Base-by-base conservation (phyloP, 2,329 filamentous ascomycete genomes). In the Sordariomycetes sp. region DNA sequence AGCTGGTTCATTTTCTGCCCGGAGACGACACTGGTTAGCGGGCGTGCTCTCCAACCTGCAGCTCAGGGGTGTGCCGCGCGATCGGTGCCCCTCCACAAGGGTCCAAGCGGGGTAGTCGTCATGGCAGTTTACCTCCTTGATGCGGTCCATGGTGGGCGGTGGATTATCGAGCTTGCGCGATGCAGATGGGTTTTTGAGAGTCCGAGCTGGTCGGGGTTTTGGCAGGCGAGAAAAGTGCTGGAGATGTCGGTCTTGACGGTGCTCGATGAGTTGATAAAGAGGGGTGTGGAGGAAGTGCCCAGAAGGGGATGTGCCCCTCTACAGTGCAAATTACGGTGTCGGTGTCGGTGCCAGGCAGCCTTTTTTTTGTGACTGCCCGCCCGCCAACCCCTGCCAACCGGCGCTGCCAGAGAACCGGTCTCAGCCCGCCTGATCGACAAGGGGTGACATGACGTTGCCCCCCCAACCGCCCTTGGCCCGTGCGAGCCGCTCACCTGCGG, bases 1-100 rank as follows among this genome's bases (percentile, higher is more conserved):
- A 99, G 90, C 75, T 87, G 81, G 79, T 88, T 88, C 90, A 97
- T 93, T 87, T 91, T 93, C 93, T 97, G 63, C 48, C 37, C 11
- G 34, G 48, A 35, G 35, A 55, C 25, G 35, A n/a, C 48, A 57
- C 53, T 48, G n/a, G 46, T 50, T 50, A 50, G 46, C 46, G 46
- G 46, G 10, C 46, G 46, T 22, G 22, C 25, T 46, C 43, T 51
- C 50, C 22, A 12, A 40, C 40, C 28, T n/a, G 11, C 20, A 50
- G 46, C 22, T 50, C 7, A 22, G 46, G 43, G 46, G 46, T 18
- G 24, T 25, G 52, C 3, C 51, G 35, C 40, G 58, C 40, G 24
- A 59, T 58, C 62, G 64, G 62, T 50, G 46, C 46, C 46, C 46
- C 46, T 50, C 46, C 46, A 50, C 46, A 24, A 22, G 46, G 46